phyloP scores from a whole-genome alignment of 2,329 filamentous ascomycete species.

The Ceratocystis papillata region DNA sequence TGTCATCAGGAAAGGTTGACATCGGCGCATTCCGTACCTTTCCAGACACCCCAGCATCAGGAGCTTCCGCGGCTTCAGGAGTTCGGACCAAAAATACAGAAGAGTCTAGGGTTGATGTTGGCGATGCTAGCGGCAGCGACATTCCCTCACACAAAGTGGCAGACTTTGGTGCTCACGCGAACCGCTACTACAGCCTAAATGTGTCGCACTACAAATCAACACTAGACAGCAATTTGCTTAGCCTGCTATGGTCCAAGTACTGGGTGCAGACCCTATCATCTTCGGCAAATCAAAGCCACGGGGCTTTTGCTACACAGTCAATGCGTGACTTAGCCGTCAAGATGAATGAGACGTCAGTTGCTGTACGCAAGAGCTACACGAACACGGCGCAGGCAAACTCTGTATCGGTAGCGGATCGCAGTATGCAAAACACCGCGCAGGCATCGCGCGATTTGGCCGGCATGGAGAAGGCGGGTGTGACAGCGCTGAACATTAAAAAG shows the following conservation, averaged over 20 bases:
- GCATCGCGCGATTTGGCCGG: conserved; percentile 14
- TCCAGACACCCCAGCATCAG: conserved; percentile 40
- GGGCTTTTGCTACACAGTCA: conserved; percentile 80
- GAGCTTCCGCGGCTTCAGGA: conserved; percentile 11
- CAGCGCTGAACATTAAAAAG: conserved; percentile 19
- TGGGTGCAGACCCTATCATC: conserved; percentile 86
- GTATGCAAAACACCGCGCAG: not conserved
- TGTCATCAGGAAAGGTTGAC: conserved; percentile 88
- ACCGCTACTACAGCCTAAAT: conserved; percentile 80
- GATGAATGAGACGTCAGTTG: conserved; percentile 49
- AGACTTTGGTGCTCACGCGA: conserved; percentile 88
- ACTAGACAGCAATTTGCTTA: conserved; percentile 75
- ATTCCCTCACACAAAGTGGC: conserved; percentile 90
- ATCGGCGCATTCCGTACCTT: conserved; percentile 95
- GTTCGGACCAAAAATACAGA: not conserved
- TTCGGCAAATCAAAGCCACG: conserved; percentile 78
- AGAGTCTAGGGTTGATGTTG: conserved; percentile 12
- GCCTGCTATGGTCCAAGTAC: conserved; percentile 96
- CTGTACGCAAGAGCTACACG: conserved; percentile 10
- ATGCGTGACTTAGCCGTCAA: conserved; percentile 81
- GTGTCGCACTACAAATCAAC: conserved; percentile 92
- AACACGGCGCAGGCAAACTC: not conserved
- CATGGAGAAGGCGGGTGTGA: conserved; percentile 18
- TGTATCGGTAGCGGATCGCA: not conserved
- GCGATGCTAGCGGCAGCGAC: conserved; percentile 30